Evolutionary conservation across 2,329 filamentous ascomycete genomes (phyloP), one percentile per base, ranked within the genome.

Genomic region (Coniochaeta hoffmannii): DNA sequence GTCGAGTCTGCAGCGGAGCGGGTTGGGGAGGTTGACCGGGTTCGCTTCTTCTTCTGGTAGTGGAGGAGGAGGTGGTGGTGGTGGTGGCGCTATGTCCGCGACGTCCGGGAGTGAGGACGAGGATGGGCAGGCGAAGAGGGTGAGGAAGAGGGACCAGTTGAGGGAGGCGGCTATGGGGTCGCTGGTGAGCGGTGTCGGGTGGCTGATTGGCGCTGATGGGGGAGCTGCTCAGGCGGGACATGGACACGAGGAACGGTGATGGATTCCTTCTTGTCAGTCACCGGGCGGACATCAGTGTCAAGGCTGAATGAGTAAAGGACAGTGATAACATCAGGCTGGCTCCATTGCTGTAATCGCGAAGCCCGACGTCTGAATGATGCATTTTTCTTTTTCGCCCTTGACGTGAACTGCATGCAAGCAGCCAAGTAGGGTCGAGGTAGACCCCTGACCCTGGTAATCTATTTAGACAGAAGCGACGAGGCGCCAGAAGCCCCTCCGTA

Each of bases 121-220:
- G 4, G 66, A 66, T 10, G 63, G 62, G 26, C 67, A 67, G 32
- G 64, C 67, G 51, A 68, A 76, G 57, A 76, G 71, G 56, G 75
- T 81, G 35, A 79, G 89, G 62, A 92, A 86, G 74, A 79, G 89
- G 62, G 89, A 93, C 66, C 86, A 87, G 68, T 64, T 88, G 38
- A 76, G 82, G 59, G 84, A 87, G 57, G 85, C 79, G 34, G 85
- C 85, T 9, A 82, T 86, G 55, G 83, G 82, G n/a, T 85, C 83
- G 1, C 67, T 88, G 50, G 85, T 85, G 2, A 83, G 81, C 44
- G 82, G 85, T 17, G 80, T 88, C 24, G 84, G 85, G 0, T 88
- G 85, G 85, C 67, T 88, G 50, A 79, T 88, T 57, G 82, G 82
- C 7, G 85, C 83, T 2, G 49, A 34, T 10, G n/a, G n/a, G 14